phyloP scores from a whole-genome alignment of 2,329 filamentous ascomycete genomes.

The Sphaerulina musiva region DNA sequence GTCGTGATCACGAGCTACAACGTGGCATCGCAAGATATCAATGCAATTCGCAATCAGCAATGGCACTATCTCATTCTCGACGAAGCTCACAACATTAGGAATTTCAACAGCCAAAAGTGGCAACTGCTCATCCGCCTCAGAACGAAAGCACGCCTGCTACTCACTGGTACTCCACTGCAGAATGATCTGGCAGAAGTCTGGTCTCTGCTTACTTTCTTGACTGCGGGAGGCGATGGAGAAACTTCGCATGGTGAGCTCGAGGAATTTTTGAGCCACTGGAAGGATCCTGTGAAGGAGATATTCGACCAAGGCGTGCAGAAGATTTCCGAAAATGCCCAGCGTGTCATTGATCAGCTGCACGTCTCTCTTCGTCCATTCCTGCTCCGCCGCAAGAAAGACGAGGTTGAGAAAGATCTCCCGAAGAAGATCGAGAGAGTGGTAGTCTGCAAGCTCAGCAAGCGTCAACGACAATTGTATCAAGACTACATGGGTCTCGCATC shows the following conservation, averaged over 20 bases:
- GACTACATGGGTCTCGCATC: conserved; percentile 88
- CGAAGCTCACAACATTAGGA: conserved; percentile 99
- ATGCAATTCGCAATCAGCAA: conserved; percentile 81
- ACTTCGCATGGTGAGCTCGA: conserved; percentile 82
- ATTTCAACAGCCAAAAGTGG: conserved; percentile 96
- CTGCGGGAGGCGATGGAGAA: conserved; percentile 71
- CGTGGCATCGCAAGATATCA: conserved; percentile 85
- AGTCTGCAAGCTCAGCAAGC: conserved; percentile 88
- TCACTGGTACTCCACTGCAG: conserved; percentile 92
- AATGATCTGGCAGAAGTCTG: conserved; percentile 96
- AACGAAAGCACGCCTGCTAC: conserved; percentile 74
- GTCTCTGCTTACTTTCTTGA: conserved; percentile 93
- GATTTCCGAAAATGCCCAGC: conserved; percentile 87
- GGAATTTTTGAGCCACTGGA: conserved; percentile 94
- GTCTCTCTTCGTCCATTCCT: conserved; percentile 89
- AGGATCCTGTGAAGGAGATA: conserved; percentile 91
- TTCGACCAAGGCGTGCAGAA: conserved; percentile 88
- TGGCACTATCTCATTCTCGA: conserved; percentile 99
- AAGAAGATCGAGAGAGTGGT: conserved; percentile 97
- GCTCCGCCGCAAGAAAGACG: conserved; percentile 81
- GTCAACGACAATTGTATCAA: conserved; percentile 92
- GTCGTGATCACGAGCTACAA: conserved; percentile 98
- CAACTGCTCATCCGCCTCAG: conserved; percentile 92
- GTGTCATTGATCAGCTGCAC: conserved; percentile 87
- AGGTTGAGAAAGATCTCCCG: conserved; percentile 98